Percentiles rank a stretch among this genome's conserved stretches.
phyloP scores from a whole-genome alignment of 768 basidiomycete species.

The Auricularia cornea region DNA sequence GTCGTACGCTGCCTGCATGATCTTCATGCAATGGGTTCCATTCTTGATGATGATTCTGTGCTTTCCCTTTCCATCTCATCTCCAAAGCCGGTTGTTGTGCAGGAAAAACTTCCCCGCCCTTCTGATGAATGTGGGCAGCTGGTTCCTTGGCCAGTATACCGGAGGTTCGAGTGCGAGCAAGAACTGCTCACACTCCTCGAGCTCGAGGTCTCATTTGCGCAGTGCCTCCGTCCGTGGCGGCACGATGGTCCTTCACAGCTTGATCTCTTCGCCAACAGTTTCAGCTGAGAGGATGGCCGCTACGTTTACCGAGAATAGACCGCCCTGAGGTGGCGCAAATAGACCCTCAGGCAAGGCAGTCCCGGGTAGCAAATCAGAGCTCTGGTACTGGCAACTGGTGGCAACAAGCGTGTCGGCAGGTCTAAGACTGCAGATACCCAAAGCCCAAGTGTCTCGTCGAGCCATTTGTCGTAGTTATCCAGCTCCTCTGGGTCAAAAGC shows the following conservation, averaged over 20 bases:
- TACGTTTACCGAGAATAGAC: too few species aligned
- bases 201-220: neutral
- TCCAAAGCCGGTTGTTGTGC: slow-evolving; percentile 9
- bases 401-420: neutral
- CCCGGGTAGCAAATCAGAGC: neutral
- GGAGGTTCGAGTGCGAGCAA: neutral
- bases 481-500: neutral
- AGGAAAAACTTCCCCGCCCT: slow-evolving; percentile 6
- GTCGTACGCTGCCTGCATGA: slow-evolving; percentile 13
- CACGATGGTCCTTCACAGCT: too few species aligned
- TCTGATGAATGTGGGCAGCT: neutral
- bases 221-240: too few species aligned
- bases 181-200: neutral
- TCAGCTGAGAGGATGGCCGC: too few species aligned
- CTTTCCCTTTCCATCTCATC: slow-evolving; percentile 5
- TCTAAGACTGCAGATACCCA: neutral
- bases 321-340: too few species aligned
- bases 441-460: neutral
- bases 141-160: neutral
- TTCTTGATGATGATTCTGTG: slow-evolving; percentile 14
- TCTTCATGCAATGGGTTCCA: neutral
- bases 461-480: neutral
- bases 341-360: neutral
- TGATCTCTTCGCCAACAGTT: too few species aligned
- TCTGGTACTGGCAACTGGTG: neutral